phyloP scores from a whole-genome alignment of 345 rosid species.

The Turnera subulata region DNA sequence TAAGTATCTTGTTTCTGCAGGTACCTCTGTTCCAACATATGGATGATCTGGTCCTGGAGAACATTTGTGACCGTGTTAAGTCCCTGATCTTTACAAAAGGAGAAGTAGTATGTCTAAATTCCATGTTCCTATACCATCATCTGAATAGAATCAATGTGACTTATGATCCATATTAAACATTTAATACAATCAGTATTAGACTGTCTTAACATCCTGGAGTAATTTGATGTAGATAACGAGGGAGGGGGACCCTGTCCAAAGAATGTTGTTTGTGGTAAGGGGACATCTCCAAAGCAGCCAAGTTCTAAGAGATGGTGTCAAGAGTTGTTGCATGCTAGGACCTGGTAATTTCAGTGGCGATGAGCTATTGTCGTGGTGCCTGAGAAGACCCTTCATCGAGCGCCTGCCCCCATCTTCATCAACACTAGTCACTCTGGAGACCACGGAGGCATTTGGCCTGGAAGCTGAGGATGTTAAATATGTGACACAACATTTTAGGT shows the following conservation, averaged over 20 bases:
- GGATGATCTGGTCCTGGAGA: slow-evolving; percentile 92
- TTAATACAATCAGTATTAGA: not conserved
- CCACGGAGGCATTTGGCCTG: slow-evolving; percentile 88
- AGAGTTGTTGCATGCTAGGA: slow-evolving; percentile 93
- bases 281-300: slow-evolving; percentile 98
- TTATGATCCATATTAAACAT: no score
- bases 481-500: slow-evolving; percentile 92
- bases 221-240: slow-evolving; percentile 52
- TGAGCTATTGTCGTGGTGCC: slow-evolving; percentile 93
- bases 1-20: slow-evolving; percentile 31
- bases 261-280: slow-evolving; percentile 93
- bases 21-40: slow-evolving; percentile 92
- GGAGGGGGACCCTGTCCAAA: slow-evolving; percentile 93
- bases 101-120: slow-evolving; percentile 62
- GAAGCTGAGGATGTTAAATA: slow-evolving; percentile 89
- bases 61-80: slow-evolving; percentile 90
- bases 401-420: slow-evolving; percentile 83
- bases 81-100: slow-evolving; percentile 93
- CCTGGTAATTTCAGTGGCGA: slow-evolving; percentile 98
- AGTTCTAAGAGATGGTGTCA: slow-evolving; percentile 72
- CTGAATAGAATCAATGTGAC: not conserved
- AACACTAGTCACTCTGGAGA: slow-evolving; percentile 80
- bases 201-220: not conserved
- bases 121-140: not conserved
- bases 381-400: slow-evolving; percentile 81